phyloP scores from a whole-genome alignment of 306 rosid species.

The Quillaja saponaria region DNA sequence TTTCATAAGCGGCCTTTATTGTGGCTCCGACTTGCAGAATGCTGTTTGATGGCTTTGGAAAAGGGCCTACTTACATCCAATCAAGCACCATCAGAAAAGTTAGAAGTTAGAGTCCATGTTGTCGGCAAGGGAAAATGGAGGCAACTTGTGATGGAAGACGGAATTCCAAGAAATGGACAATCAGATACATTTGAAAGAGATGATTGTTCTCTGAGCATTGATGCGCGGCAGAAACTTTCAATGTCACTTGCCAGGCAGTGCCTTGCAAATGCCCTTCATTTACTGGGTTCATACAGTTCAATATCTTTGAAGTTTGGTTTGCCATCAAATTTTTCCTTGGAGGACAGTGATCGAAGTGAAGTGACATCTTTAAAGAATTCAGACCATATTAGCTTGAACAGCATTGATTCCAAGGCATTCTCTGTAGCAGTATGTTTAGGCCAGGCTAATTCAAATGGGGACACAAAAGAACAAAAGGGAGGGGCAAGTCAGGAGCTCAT shows the following conservation, averaged over 20 bases:
- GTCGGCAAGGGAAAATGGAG: constrained; percentile 95
- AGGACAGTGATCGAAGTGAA: constrained; percentile 66
- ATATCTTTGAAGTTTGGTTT: constrained; percentile 49
- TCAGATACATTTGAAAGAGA: constrained; percentile 41
- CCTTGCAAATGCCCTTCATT: constrained; percentile 68
- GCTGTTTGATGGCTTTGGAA: constrained; percentile 95
- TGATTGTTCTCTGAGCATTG: constrained; percentile 48
- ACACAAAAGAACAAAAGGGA: constrained; percentile 82
- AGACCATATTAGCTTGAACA: constrained; percentile 55
- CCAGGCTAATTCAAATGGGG: constrained; percentile 77
- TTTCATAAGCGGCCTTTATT: constrained; percentile 80
- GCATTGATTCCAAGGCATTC: constrained; percentile 65
- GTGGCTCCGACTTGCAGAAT: constrained; percentile 97
- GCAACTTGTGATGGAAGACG: constrained; percentile 74
- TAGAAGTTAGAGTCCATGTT: constrained; percentile 68
- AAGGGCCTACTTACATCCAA: constrained; percentile 61
- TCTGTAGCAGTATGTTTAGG: constrained; percentile 51
- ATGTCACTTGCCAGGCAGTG: constrained; percentile 80
- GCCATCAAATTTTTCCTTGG: constrained; percentile 66
- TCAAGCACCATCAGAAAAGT: constrained; percentile 45
- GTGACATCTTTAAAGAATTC: constrained; percentile 55
- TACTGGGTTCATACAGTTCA: constrained; percentile 54
- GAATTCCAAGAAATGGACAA: constrained; percentile 54
- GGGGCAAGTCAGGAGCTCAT: constrained; percentile 75
- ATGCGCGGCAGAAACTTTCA: constrained; percentile 70